phyloP scores from a whole-genome alignment of 2,329 filamentous ascomycete genomes.

The Fusarium gaditjirri region DNA sequence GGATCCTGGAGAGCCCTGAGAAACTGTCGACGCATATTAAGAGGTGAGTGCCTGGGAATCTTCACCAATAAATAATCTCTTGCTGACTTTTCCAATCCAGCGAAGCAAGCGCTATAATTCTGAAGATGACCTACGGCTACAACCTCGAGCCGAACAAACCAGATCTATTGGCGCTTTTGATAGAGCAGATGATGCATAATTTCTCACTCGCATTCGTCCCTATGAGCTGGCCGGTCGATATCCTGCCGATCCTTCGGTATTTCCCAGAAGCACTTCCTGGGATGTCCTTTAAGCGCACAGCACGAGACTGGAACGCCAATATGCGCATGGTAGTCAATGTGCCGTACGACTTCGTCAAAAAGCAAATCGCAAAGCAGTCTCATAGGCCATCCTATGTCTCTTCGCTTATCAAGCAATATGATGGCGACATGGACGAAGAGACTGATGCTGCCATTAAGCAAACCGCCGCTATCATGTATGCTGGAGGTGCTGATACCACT shows the following conservation, averaged over 20 bases:
- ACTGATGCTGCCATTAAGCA: not conserved
- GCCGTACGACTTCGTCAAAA: conserved; percentile 41
- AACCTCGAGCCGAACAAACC: conserved; percentile 29
- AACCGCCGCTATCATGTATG: not conserved
- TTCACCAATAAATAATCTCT: rapidly evolving
- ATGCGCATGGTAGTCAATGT: conserved; percentile 14
- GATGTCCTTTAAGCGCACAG: conserved; percentile 38
- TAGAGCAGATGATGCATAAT: conserved; percentile 19
- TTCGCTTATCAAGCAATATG: conserved; percentile 18
- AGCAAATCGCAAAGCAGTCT: conserved; percentile 26
- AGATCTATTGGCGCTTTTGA: conserved; percentile 40
- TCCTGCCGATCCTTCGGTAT: conserved; percentile 39
- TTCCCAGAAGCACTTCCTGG: conserved; percentile 45
- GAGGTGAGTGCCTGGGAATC: rapidly evolving
- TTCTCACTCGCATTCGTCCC: not conserved
- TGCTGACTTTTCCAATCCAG: not conserved
- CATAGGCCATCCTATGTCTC: conserved; percentile 38
- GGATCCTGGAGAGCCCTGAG: not conserved
- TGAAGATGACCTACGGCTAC: conserved; percentile 45
- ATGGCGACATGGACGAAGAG: not conserved
- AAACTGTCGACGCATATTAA: not conserved
- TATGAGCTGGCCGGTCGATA: conserved; percentile 19
- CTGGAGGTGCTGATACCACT: not conserved
- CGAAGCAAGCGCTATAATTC: conserved; percentile 32
- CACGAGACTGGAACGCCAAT: conserved; percentile 30